These are phyloP conservation scores for Phlyctochytrium arcticum DNA, from an alignment of 192 early-diverging fungal genomes.

Conservation along the genomic window DNA sequence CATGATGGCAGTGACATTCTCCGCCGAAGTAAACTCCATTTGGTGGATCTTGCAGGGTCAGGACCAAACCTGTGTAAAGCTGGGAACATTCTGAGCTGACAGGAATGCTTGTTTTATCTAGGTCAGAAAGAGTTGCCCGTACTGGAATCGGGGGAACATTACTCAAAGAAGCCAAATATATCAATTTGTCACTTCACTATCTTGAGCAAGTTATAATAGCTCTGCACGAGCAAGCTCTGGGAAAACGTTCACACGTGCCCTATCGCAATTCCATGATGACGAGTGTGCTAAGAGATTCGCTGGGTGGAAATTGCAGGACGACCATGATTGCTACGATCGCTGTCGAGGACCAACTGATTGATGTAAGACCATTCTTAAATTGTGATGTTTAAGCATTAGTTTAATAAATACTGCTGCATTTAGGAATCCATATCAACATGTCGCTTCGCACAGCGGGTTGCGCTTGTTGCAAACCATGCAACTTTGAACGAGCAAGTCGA, in stretches of 20 bases:
- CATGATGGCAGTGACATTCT: constrained; percentile 43
- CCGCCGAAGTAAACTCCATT: constrained; percentile 51
- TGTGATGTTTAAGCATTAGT: no score
- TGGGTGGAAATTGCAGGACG: constrained; percentile 63
- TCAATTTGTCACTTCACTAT: constrained; percentile 61
- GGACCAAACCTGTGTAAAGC: neutral
- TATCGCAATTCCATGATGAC: constrained; percentile 67
- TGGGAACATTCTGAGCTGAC: neutral
- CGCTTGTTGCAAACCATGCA: constrained; percentile 51
- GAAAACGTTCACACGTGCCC: constrained; percentile 54
- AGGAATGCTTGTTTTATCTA: neutral
- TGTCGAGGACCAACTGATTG: constrained; percentile 55
- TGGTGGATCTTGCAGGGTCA: constrained; percentile 67
- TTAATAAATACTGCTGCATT: constrained; percentile 10
- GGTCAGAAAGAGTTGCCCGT: constrained; percentile 50
- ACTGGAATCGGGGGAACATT: constrained; percentile 56
- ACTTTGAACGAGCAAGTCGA: constrained; percentile 58
- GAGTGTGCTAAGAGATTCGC: constrained; percentile 48
- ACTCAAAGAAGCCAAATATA: constrained; percentile 54
- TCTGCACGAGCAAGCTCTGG: constrained; percentile 51
- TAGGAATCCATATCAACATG: constrained; percentile 67
- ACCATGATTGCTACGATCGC: constrained; percentile 60
- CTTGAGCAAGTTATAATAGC: constrained; percentile 65
- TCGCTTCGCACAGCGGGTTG: constrained; percentile 59
- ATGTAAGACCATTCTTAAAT: constrained; percentile 40